phyloP scores from a whole-genome alignment of 2,329 filamentous ascomycete genomes.

The Hortaea werneckii region DNA sequence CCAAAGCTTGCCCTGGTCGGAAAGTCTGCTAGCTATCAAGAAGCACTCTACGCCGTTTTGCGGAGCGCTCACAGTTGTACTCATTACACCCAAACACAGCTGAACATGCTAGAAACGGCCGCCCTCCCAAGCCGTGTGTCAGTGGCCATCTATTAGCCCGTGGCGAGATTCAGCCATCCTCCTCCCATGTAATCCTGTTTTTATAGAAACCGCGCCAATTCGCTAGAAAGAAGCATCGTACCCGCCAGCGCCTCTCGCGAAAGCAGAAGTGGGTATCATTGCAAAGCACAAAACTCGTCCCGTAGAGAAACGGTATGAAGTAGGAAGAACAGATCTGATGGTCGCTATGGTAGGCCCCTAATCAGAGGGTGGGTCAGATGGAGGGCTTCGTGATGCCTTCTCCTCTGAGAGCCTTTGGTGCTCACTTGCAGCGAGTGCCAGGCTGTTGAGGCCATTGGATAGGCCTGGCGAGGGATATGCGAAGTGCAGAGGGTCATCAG shows the following conservation, averaged over 20 bases:
- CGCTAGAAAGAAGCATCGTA: not conserved
- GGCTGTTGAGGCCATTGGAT: slow-evolving; percentile 28
- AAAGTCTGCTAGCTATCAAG: too few relatives aligned
- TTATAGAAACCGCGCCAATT: not conserved
- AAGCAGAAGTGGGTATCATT: slow-evolving; percentile 1
- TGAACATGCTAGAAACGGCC: not conserved
- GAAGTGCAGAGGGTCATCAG: slow-evolving; percentile 25
- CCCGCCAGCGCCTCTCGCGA: not conserved
- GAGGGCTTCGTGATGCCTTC: slow-evolving; percentile 19
- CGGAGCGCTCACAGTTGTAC: too few relatives aligned
- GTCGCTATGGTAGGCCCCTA: not conserved
- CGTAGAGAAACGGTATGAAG: not conserved
- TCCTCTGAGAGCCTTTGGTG: slow-evolving; percentile 23
- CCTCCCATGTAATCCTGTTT: not conserved
- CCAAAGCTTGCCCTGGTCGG: too few relatives aligned
- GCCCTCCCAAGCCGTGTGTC: not conserved
- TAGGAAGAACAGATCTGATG: not conserved
- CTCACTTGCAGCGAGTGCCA: slow-evolving; percentile 27
- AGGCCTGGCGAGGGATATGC: slow-evolving; percentile 29
- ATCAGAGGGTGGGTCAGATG: not conserved
- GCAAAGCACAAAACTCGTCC: not conserved
- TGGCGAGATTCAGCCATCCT: not conserved
- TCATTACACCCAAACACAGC: too few relatives aligned
- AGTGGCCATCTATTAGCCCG: too few relatives aligned
- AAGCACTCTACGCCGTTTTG: too few relatives aligned